These are phyloP conservation scores for Ramularia endophylla DNA, from an alignment of 2,329 filamentous ascomycete genomes.

Conservation along the genomic window DNA sequence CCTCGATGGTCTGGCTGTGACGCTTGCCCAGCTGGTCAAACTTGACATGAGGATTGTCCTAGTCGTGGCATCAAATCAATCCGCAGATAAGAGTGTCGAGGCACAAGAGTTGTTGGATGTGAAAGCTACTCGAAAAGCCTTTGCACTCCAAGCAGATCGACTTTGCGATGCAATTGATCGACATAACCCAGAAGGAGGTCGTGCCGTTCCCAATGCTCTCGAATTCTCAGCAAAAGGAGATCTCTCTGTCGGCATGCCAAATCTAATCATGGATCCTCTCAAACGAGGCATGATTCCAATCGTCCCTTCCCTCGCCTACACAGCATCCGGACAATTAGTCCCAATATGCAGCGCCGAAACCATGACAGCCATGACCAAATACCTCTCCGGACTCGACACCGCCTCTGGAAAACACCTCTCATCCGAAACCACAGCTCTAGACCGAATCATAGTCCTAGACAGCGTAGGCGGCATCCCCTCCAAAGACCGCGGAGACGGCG, in stretches of 20 bases:
- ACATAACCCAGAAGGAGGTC: conserved; percentile 61
- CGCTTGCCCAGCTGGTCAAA: conserved; percentile 73
- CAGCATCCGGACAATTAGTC: conserved; percentile 44
- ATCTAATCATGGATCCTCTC: conserved; percentile 59
- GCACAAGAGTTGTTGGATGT: conserved; percentile 7
- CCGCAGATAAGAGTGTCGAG: conserved; percentile 8
- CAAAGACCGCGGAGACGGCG: conserved; percentile 51
- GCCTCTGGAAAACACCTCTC: conserved; percentile 6
- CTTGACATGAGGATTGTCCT: conserved; percentile 78
- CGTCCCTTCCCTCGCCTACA: conserved; percentile 60
- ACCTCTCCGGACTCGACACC: conserved; percentile 58
- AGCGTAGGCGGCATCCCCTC: conserved; percentile 77
- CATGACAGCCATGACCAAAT: conserved; percentile 68
- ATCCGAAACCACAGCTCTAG: conserved; percentile 42
- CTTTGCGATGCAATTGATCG: conserved; percentile 69
- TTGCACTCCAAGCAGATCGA: conserved; percentile 60
- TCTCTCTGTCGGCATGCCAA: conserved; percentile 38
- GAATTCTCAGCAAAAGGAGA: conserved; percentile 23
- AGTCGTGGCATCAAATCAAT: conserved; percentile 64
- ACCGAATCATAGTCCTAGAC: conserved; percentile 85
- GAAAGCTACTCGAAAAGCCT: conserved; percentile 16
- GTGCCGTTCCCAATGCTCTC: conserved; percentile 58
- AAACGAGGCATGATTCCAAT: conserved; percentile 65
- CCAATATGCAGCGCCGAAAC: conserved; percentile 56
- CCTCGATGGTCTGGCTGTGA: conserved; percentile 71